Conservation (phyloP, 139 green algal species). For the Desmodesmus armatus region DNA sequence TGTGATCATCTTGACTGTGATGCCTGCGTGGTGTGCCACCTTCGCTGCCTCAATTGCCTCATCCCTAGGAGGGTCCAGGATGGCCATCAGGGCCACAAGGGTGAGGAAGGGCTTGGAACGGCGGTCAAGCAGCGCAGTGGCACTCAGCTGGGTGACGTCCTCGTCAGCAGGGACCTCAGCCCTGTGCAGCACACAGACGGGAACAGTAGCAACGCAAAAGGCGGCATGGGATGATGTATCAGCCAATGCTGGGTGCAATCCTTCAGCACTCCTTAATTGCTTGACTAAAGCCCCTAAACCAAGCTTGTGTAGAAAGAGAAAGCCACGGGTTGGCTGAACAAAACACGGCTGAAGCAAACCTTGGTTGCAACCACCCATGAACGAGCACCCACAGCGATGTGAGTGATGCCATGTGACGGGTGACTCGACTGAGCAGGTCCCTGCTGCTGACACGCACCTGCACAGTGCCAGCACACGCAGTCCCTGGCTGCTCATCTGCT, state of each 20-base stretch:
- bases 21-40: constrained; percentile 54
- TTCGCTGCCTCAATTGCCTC: constrained; percentile 53
- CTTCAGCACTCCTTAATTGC: too few relatives aligned
- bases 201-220: not conserved
- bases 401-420: too few relatives aligned
- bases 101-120: constrained; percentile 38
- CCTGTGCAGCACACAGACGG: constrained; percentile 26
- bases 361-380: too few relatives aligned
- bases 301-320: too few relatives aligned
- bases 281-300: too few relatives aligned
- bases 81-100: constrained; percentile 43
- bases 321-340: too few relatives aligned
- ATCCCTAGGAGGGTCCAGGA: constrained; percentile 55
- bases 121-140: not conserved
- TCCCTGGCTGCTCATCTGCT: constrained; percentile 45
- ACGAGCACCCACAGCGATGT: too few relatives aligned
- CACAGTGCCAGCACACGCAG: constrained; percentile 56
- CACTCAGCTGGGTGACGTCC: not conserved
- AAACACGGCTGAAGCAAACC: too few relatives aligned
- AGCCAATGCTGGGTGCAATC: too few relatives aligned
- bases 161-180: constrained; percentile 26
- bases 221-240: too few relatives aligned
- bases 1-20: constrained; percentile 64
- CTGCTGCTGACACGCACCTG: too few relatives aligned
- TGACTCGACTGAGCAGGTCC: too few relatives aligned